Conservation (phyloP, 2,329 filamentous ascomycete genomes). For the Exophiala oligosperma region DNA sequence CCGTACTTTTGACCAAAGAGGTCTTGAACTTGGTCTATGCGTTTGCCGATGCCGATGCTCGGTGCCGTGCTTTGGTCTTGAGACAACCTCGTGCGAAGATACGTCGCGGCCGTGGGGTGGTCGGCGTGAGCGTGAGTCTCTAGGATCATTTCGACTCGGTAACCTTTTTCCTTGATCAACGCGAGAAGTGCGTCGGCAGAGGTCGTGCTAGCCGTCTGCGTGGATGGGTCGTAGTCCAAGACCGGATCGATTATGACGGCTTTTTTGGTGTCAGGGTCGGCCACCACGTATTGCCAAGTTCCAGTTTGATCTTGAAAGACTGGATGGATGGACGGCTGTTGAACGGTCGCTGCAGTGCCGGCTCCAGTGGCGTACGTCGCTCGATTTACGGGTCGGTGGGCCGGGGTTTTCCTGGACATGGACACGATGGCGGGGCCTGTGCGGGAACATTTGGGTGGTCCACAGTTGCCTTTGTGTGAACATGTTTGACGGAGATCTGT, state of each 20-base stretch:
- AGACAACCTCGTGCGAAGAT: slow-evolving; percentile 50
- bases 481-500: not conserved
- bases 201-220: slow-evolving; percentile 44
- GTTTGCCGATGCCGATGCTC: slow-evolving; percentile 55
- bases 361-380: slow-evolving; percentile 1
- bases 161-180: slow-evolving; percentile 43
- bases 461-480: not conserved
- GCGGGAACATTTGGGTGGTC: not conserved
- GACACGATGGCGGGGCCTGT: not conserved
- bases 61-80: slow-evolving; percentile 39
- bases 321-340: slow-evolving; percentile 42
- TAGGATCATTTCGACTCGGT: slow-evolving; percentile 52
- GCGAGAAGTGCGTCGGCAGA: slow-evolving; percentile 54
- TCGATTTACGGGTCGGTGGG: not conserved
- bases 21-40: slow-evolving; percentile 54
- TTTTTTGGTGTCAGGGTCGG: slow-evolving; percentile 47
- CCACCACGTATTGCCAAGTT: slow-evolving; percentile 63
- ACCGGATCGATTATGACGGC: slow-evolving; percentile 63
- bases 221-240: slow-evolving; percentile 52
- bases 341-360: not conserved
- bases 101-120: slow-evolving; percentile 58
- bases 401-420: not conserved
- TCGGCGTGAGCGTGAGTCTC: slow-evolving; percentile 65
- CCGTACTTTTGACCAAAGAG: slow-evolving; percentile 53
- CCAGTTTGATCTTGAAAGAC: slow-evolving; percentile 46